A percentile compares a stretch with the other conserved stretches of the same genome.
Evolutionary conservation across 768 basidiomycete genomes (phyloP).

Genomic region (Nidularia pulvinata): DNA sequence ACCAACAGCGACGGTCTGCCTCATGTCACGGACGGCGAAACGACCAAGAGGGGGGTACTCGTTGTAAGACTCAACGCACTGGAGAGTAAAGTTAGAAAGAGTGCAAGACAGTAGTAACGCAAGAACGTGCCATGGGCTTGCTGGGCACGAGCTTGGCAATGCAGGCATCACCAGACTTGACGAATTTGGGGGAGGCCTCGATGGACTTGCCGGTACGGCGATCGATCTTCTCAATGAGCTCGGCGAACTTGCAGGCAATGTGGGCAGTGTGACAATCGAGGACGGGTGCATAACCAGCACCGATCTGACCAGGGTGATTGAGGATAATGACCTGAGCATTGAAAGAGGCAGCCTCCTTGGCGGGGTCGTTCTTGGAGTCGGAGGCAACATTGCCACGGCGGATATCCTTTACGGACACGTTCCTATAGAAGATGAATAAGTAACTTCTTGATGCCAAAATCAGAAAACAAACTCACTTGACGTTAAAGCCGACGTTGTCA

Average conservation of each 20-base stretch:
- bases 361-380: conserved; percentile 99
- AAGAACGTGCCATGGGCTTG: conserved; percentile 80
- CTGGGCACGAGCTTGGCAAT: conserved; percentile 96
- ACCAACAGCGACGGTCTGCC: conserved; percentile 98
- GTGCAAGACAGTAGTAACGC: no score
- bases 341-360: conserved; percentile 99
- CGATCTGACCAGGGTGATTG: conserved; percentile 99
- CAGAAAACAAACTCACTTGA: conserved; percentile 61
- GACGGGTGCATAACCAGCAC: conserved; percentile 98
- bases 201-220: conserved; percentile 96
- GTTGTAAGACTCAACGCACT: conserved; percentile 74
- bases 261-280: conserved; percentile 99
- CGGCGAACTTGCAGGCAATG: conserved; percentile 99
- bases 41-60: conserved; percentile 99
- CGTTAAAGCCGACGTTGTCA: conserved; percentile 99
- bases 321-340: conserved; percentile 99
- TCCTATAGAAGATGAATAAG: conserved; percentile 45
- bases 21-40: conserved; percentile 99
- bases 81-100: neutral
- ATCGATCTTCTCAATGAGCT: conserved; percentile 99
- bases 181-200: conserved; percentile 90
- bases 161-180: conserved; percentile 99
- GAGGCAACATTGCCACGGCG: conserved; percentile 99
- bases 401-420: conserved; percentile 99
- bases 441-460: neutral